A percentile compares a stretch with the other conserved stretches of the same genome.
Conservation (phyloP, 257 asterid genomes). For the Plectranthus barbatus region DNA sequence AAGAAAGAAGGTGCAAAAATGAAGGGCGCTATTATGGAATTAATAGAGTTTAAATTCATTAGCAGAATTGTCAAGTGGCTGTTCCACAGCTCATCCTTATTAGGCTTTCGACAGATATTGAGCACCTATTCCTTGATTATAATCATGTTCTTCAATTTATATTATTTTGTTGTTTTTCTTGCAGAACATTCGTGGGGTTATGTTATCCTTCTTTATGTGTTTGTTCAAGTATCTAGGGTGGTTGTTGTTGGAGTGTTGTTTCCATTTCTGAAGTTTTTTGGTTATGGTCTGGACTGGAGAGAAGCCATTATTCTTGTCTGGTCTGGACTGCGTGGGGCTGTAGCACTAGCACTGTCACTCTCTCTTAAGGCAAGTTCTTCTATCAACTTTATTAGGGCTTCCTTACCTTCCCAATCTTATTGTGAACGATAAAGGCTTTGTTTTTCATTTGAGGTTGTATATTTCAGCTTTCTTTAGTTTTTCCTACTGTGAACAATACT, state of each 20-base stretch:
- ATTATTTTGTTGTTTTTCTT: constrained; percentile 15
- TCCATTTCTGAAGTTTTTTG: constrained; percentile 75
- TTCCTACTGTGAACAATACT: constrained; percentile 4
- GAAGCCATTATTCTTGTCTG: constrained; percentile 84
- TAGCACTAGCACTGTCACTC: constrained; percentile 74
- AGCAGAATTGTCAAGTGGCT: not conserved
- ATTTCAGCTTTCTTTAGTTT: constrained; percentile 3
- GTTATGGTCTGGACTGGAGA: constrained; percentile 91
- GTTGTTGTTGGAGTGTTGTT: constrained; percentile 65
- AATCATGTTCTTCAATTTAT: not conserved
- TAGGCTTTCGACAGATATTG: not conserved
- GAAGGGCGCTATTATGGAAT: not conserved
- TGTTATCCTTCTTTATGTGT: constrained; percentile 64
- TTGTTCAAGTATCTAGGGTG: constrained; percentile 69
- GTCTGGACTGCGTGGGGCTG: constrained; percentile 98
- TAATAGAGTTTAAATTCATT: not conserved
- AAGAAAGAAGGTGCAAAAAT: not conserved
- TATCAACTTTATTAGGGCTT: not conserved
- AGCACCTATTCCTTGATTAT: not conserved
- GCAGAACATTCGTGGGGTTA: constrained; percentile 90
- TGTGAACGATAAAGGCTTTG: not conserved
- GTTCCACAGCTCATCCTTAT: too few species aligned
- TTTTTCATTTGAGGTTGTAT: not conserved
- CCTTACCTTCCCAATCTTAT: not conserved
- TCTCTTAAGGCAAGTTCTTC: constrained; percentile 65